Evolutionary conservation across 208 protist genomes (phyloP).

Genomic region (Lotmaria passim): DNA sequence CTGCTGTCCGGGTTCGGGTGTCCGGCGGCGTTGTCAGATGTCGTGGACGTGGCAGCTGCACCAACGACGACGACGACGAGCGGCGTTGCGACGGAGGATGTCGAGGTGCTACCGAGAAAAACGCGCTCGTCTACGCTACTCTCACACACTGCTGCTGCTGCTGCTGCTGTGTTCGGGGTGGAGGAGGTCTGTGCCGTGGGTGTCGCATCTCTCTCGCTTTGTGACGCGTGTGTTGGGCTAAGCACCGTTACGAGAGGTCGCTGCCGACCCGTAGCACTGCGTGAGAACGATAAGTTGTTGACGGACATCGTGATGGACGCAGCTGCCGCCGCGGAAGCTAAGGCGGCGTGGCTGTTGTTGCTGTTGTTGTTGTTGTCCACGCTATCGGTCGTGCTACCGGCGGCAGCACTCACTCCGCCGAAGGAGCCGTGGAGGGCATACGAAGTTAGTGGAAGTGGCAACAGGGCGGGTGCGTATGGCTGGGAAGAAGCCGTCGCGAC

Average conservation of each 20-base stretch:
- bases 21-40: background rate
- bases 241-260: slow-evolving; percentile 23
- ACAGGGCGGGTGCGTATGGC: no score
- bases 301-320: no score
- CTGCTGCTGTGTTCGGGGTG: background rate
- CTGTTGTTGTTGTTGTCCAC: background rate
- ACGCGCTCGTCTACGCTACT: no score
- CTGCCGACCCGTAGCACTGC: slow-evolving; percentile 1
- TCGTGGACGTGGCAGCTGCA: background rate
- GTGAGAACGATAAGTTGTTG: no score
- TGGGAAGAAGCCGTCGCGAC: no score
- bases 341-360: background rate
- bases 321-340: background rate
- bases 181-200: background rate
- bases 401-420: no score
- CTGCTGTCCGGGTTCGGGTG: background rate
- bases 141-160: background rate
- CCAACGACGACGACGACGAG: no score
- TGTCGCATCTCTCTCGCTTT: background rate
- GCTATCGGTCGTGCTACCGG: no score
- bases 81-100: no score
- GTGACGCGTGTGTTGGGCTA: slow-evolving; percentile 23
- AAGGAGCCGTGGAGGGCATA: no score
- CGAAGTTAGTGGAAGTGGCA: no score
- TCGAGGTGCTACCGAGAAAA: no score